Base-by-base conservation (phyloP, 1,284 basidiomycete species). In the Ganoderma leucocontextum region DNA sequence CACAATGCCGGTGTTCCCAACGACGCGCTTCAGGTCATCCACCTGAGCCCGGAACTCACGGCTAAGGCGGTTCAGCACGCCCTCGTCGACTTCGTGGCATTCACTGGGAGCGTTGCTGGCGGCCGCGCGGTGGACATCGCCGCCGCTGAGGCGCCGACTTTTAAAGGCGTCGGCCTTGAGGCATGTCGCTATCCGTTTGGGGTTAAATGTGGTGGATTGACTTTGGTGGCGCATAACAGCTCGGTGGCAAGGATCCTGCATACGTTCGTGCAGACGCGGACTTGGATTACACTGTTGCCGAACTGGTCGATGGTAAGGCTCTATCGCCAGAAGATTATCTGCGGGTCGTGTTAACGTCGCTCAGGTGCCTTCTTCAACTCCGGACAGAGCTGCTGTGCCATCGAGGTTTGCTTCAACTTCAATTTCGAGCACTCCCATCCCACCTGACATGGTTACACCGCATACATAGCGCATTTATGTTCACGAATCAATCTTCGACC, bases 201-300 rank as follows among this genome's bases (percentile, higher is more conserved):
- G 17, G n/a, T 17, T 4, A 12, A 6, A 3, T 17, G 25, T 15
- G 17, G 35, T 12, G 10, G 15, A 22, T 22, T 61, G 12, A 29
- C 25, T 64, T 52, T 9, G 39, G 35, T 61, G 33, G 52, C 62
- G 39, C 61, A 53, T 47, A 61, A 71, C 83, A 99, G 91, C 88
- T 99, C 19, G 97, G 97, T 5, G 97, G 97, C 1, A 98, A 98
- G 80, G 96, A 98, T 77, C 95, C 97, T 8, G 97, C 97, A 0
- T 99, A 98, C 76, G 96, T 98, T 8, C 86, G 95, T 38, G 81
- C 86, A 0, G 96, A 98, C 77, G 96, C 93, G 0, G 90, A 98
- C 80, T 77, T 97, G 5, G 87, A 89, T 41, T 98, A 93, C 78
- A 93, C 95, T 0, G 92, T 91, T 2, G 87, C 88, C 33, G 92